A percentile compares a stretch with the other conserved stretches of the same genome.
phyloP scores from a whole-genome alignment of 2,329 filamentous ascomycete species.

The Byssoonygena ceratinophila region DNA sequence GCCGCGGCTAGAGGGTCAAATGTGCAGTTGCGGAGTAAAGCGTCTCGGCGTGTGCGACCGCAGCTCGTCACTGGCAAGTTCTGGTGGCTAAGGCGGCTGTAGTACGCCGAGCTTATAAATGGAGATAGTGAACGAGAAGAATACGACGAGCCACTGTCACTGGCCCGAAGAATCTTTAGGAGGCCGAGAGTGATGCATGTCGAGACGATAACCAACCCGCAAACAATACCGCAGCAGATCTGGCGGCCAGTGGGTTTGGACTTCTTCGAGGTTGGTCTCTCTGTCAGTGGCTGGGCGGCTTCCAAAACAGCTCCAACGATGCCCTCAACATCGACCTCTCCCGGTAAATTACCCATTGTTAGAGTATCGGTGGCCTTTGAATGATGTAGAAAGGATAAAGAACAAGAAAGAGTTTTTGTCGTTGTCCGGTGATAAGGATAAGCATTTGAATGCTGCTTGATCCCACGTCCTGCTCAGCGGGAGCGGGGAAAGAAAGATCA shows the following conservation, averaged over 20 bases:
- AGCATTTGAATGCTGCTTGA: background rate
- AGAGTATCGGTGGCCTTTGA: background rate
- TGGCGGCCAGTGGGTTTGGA: background rate
- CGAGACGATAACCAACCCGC: background rate
- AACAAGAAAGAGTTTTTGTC: background rate
- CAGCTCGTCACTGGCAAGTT: constrained; percentile 3
- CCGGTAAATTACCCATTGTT: background rate
- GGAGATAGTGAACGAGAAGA: background rate
- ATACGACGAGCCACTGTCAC: background rate
- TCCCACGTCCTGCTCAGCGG: background rate
- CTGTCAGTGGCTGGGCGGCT: background rate
- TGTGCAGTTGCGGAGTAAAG: constrained; percentile 9
- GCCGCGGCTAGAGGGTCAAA: constrained; percentile 13
- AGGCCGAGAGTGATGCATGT: background rate
- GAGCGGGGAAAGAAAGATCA: background rate
- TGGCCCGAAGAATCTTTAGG: background rate
- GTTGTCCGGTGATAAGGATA: background rate
- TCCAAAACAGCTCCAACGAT: background rate
- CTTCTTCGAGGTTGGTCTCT: background rate
- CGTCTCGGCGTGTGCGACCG: constrained; percentile 12
- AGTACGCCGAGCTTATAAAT: background rate
- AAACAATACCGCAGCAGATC: background rate
- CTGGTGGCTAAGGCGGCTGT: background rate
- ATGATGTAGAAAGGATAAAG: background rate
- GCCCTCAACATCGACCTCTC: background rate